Evolutionary conservation across 2,329 filamentous ascomycete species (phyloP).

Genomic region (Microdochium trichocladiopsis): DNA sequence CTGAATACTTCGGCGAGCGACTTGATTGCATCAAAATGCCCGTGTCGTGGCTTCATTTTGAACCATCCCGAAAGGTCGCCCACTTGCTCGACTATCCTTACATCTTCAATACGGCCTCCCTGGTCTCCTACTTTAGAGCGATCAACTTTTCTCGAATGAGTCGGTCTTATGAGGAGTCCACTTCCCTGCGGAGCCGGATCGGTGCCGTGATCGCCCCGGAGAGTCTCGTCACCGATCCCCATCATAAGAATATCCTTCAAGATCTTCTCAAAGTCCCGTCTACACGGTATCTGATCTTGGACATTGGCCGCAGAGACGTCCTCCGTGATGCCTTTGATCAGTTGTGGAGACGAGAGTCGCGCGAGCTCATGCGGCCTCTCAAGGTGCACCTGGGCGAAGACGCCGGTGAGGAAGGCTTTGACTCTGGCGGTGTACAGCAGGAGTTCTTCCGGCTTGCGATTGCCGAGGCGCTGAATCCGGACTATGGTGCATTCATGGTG

Average conservation of each 20-base stretch:
- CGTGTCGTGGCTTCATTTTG: conserved; percentile 59
- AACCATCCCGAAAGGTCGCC: conserved; percentile 51
- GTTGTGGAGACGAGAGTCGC: conserved; percentile 77
- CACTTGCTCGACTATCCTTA: conserved; percentile 79
- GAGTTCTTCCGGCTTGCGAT: conserved; percentile 90
- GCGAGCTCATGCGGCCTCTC: conserved; percentile 76
- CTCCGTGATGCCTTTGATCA: conserved; percentile 76
- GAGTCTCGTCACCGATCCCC: conserved; percentile 46
- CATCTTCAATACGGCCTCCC: conserved; percentile 64
- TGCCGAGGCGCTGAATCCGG: conserved; percentile 69
- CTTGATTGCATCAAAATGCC: conserved; percentile 72
- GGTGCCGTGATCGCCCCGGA: conserved; percentile 46
- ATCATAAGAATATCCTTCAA: conserved; percentile 55
- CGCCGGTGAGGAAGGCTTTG: conserved; percentile 78
- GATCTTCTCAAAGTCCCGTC: conserved; percentile 60
- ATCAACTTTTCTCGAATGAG: conserved; percentile 88
- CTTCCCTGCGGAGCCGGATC: conserved; percentile 48
- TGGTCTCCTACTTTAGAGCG: conserved; percentile 80
- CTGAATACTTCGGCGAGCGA: conserved; percentile 68
- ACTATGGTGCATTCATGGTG: conserved; percentile 73
- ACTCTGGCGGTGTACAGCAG: conserved; percentile 92
- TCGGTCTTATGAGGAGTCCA: conserved; percentile 65
- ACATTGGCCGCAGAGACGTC: conserved; percentile 60
- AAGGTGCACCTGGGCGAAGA: conserved; percentile 84
- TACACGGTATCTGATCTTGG: conserved; percentile 63